Base-by-base conservation (phyloP, 164 flowering plant species). In the Chimonanthus salicifolius region DNA sequence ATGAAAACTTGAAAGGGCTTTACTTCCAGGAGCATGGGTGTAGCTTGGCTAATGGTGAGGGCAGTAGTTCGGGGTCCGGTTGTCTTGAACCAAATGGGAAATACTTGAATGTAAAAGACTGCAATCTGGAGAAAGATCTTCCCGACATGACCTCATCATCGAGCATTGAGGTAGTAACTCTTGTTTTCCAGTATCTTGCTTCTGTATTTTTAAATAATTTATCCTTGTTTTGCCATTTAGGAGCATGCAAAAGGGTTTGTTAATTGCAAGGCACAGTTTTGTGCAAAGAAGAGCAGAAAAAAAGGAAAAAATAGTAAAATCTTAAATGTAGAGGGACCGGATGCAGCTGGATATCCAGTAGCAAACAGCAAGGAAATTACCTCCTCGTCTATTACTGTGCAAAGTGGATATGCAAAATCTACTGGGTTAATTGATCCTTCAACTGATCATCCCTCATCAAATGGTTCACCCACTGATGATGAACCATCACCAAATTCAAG, bases 271-370 rank as follows among this genome's bases (percentile, higher is more conserved):
- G 82, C 72, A 71, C 83, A 72, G 69, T 77, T 70, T 72, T 62
- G 79, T 78, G 80, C 81, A 66, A 86, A 83, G 82, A 92, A 84
- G 84, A 84, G 70, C 58, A 85, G 82, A 77, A 90, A 80, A 78
- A 83, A 74, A 58, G 82, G 81, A 73, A 80, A 68, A 49, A 90
- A 80, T 80, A 83, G 71, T 60, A 84, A 83, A 70, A 81, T 64
- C 8, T 72, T 80, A 47, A 67, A 67, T 72, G 44, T 75, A 62
- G 68, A 67, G 20, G 72, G 65, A 68, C 44, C 82, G 45, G 76
- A 4, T 77, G 78, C 65, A 69, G 67, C 62, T 72, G 80, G 46
- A 72, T 71, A 71, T 74, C 68, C 74, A 73, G 79, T 79, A 62
- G 68, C 49, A 21, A 68, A 77, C 76, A 70, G 33, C 49, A 9